These are phyloP conservation scores for Pyricularia pennisetigena DNA, from an alignment of 2,329 filamentous ascomycete species.

Conservation along the genomic window DNA sequence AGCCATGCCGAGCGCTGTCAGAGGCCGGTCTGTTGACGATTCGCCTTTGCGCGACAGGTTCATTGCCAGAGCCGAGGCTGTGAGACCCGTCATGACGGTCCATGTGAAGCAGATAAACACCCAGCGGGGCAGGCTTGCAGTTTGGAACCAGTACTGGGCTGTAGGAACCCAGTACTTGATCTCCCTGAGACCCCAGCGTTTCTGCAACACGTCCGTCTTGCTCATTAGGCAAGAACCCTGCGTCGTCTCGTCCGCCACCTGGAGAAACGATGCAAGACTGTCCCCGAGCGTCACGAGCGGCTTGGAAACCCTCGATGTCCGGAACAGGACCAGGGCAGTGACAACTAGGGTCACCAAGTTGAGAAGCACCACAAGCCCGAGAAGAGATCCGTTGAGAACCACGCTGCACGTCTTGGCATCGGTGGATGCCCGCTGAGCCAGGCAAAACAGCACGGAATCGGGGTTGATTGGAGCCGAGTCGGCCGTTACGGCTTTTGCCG, in stretches of 20 bases:
- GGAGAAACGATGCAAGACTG: conserved; percentile 38
- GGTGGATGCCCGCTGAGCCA: conserved; percentile 15
- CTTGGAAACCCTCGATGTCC: conserved; percentile 19
- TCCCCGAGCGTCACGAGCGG: conserved; percentile 41
- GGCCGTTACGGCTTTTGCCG: conserved; percentile 4
- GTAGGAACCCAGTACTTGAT: conserved; percentile 30
- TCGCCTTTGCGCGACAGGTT: conserved; percentile 10
- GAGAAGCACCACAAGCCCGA: conserved; percentile 31
- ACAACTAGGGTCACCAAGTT: conserved; percentile 27
- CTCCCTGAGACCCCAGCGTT: conserved; percentile 31
- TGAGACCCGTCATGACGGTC: conserved; percentile 24
- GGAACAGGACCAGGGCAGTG: conserved; percentile 18
- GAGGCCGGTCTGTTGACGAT: conserved; percentile 16
- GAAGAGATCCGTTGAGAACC: conserved; percentile 30
- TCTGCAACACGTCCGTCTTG: conserved; percentile 32
- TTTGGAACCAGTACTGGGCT: conserved; percentile 35
- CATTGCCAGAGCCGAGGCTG: conserved; percentile 27
- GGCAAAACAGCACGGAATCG: conserved; percentile 17
- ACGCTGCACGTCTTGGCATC: conserved; percentile 25
- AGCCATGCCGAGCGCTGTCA: conserved; percentile 31
- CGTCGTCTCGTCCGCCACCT: conserved; percentile 32
- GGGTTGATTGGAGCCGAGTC: background rate
- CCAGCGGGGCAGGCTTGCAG: conserved; percentile 33
- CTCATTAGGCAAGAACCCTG: conserved; percentile 31
- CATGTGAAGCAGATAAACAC: conserved; percentile 26